Evolutionary conservation across 805 yeast species (phyloP).

Genomic region (Kuraishia hungarica): DNA sequence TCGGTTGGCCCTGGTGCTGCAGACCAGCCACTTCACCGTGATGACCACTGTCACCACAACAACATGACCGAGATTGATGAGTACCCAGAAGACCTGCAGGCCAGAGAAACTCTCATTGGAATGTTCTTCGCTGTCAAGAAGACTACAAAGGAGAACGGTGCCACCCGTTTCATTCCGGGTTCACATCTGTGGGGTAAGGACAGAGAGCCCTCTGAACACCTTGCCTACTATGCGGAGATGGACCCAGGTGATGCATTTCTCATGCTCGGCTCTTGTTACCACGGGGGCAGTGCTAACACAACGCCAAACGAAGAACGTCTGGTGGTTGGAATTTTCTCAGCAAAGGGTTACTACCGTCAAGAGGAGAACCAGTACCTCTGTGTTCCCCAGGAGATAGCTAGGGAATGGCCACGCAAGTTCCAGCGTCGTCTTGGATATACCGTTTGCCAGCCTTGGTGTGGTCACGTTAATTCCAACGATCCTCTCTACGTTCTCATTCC

Average conservation of each 20-base stretch:
- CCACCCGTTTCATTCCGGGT: constrained; percentile 22
- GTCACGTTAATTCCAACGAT: constrained; percentile 11
- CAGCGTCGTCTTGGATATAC: constrained; percentile 9
- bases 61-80: constrained; percentile 10
- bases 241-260: constrained; percentile 19
- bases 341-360: constrained; percentile 16
- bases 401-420: constrained; percentile 6
- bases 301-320: constrained; percentile 15
- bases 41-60: constrained; percentile 21
- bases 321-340: constrained; percentile 14
- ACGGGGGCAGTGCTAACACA: constrained; percentile 18
- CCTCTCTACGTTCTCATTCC: constrained; percentile 5
- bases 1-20: constrained; percentile 20
- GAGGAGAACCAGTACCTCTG: constrained; percentile 19
- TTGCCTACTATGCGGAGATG: constrained; percentile 14
- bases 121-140: constrained; percentile 16
- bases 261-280: constrained; percentile 17
- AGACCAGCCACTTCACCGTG: constrained; percentile 19
- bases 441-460: constrained; percentile 13
- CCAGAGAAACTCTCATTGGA: constrained; percentile 16
- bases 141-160: constrained; percentile 21
- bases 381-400: constrained; percentile 10
- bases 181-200: constrained; percentile 22
- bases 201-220: constrained; percentile 16
- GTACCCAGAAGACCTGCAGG: constrained; percentile 7